phyloP scores from a whole-genome alignment of 73 alveolate species.

The Durusdinium trenchii region DNA sequence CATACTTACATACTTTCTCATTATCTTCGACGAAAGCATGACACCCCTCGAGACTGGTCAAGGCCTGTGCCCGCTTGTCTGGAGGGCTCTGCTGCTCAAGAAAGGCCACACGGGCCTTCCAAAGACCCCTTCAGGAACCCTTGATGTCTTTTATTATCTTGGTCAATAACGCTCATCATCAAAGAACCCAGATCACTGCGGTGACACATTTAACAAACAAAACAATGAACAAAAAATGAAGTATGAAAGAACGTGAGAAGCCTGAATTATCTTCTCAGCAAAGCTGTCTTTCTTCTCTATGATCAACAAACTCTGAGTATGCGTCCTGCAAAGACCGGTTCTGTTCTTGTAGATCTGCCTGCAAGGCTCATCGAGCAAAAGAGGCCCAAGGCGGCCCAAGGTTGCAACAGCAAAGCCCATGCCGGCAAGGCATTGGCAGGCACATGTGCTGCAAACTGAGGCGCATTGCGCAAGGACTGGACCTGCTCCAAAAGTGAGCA shows the following conservation, averaged over 20 bases:
- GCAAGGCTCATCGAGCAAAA: neutral
- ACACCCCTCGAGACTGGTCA: no score
- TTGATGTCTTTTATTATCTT: no score
- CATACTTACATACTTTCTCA: no score
- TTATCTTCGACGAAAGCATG: no score
- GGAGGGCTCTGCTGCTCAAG: conserved; percentile 62
- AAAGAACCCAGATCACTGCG: no score
- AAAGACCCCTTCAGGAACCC: neutral
- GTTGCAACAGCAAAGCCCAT: neutral
- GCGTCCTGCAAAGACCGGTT: conserved; percentile 67
- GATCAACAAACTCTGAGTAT: neutral
- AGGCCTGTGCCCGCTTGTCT: conserved; percentile 79
- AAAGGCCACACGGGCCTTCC: conserved; percentile 52
- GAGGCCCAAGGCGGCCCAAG: neutral
- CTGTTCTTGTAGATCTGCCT: conserved; percentile 84
- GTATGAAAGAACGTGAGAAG: no score
- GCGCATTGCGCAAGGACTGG: neutral
- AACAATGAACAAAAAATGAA: no score
- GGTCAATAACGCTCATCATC: no score
- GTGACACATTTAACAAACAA: no score
- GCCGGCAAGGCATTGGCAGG: neutral
- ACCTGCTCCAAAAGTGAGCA: neutral
- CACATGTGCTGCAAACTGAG: neutral
- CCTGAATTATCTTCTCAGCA: no score
- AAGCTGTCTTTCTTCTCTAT: no score